phyloP scores from a whole-genome alignment of 2,329 filamentous ascomycete genomes.

The Hypoxylon sp. region DNA sequence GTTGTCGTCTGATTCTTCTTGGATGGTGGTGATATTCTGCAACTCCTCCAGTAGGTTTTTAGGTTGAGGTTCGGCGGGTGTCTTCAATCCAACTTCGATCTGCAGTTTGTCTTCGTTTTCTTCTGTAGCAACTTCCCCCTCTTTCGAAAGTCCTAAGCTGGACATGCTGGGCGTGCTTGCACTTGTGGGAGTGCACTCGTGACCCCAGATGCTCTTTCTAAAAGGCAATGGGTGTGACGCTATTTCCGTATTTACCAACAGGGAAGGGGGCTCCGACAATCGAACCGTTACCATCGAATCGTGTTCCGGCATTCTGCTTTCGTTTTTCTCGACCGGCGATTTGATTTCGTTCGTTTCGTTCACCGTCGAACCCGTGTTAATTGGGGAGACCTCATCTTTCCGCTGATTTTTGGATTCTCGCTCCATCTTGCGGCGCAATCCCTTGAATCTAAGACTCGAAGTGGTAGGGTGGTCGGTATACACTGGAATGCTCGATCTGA shows the following conservation, averaged over 20 bases:
- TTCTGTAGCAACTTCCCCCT: conserved; percentile 25
- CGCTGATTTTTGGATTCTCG: conserved; percentile 36
- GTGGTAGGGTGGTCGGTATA: conserved; percentile 36
- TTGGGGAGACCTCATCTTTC: conserved; percentile 35
- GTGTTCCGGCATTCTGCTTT: conserved; percentile 48
- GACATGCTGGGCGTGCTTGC: conserved; percentile 38
- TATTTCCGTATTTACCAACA: conserved; percentile 60
- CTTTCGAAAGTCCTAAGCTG: conserved; percentile 33
- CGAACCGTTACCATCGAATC: conserved; percentile 83
- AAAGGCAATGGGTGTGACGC: conserved; percentile 40
- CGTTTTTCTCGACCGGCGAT: conserved; percentile 38
- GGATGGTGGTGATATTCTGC: conserved; percentile 17
- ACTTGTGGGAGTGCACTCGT: conserved; percentile 45
- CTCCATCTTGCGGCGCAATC: conserved; percentile 44
- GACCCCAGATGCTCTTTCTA: conserved; percentile 46
- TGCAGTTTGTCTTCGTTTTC: too few species aligned
- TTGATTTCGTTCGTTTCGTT: conserved; percentile 35
- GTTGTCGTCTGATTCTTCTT: conserved; percentile 16
- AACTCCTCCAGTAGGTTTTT: conserved; percentile 37
- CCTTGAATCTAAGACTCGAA: conserved; percentile 21
- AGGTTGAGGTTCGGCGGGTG: conserved; percentile 30
- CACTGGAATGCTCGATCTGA: conserved; percentile 44
- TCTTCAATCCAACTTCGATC: conserved; percentile 24
- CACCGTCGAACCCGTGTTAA: conserved; percentile 23
- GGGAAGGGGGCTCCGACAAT: conserved; percentile 68